Evolutionary conservation across 1,284 basidiomycete species (phyloP), one percentile per base, ranked within the genome.

Genomic region (Sanghuangporus weigelae): DNA sequence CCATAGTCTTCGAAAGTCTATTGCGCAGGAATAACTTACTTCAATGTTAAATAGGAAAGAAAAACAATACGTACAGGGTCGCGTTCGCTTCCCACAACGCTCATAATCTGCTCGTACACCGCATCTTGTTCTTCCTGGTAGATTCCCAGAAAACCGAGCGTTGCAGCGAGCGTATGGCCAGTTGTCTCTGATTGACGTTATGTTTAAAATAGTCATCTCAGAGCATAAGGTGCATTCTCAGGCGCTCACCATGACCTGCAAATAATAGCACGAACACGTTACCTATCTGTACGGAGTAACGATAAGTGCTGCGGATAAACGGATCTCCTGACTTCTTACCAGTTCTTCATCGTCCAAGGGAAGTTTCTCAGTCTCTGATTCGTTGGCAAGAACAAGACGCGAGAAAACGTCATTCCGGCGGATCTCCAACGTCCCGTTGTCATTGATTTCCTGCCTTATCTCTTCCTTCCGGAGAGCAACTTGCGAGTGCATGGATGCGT

Each of bases 211-310:
- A 16, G 46, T 36, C 19, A 63, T 16, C 14, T 26, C 39, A n/a
- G 36, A 55, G 7, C 44, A 21, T 40, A 21, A 36, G 10, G 23
- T 16, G n/a, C 21, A 42, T 14, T 51, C 42, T 51, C 38, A 59
- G 12, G 7, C 44, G 66, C 73, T 55, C 67, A 79, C 84, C 84
- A 69, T 85, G 82, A 11, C 84, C 84, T 57, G 84, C 82, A 60
- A 84, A 81, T 55, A 86, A 69, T 68, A 84, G 74, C 7, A 79
- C 69, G 67, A 79, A 85, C 1, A 83, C 71, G 62, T 85, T 84
- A 10, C 83, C 82, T 60, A 84, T 79, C 82, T 84, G 57, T 12
- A 46, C 16, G 16, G 42, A 21, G 12, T 40, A 23, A 48, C 40
- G 50, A 40, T 12, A 38, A n/a, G n/a, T 56, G 31, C 49, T 7